Evolutionary conservation across 768 basidiomycete species (phyloP).

Genomic region (Phlebiopsis flavidoalba): DNA sequence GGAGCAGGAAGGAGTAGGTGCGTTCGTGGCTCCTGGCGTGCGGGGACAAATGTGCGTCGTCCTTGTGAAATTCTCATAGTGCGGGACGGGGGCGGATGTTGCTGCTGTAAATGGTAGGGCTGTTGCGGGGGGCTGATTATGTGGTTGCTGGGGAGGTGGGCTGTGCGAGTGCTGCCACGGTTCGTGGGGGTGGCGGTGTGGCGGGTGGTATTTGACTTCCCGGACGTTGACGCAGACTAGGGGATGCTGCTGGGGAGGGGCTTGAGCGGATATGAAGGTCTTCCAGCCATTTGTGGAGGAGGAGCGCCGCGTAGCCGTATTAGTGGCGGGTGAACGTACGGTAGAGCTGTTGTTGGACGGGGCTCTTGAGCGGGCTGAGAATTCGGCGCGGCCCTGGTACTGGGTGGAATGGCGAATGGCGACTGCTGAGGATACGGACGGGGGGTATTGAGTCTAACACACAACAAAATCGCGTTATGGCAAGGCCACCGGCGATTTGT

Average conservation of each 20-base stretch:
- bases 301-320: constrained; percentile 23
- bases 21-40: constrained; percentile 36
- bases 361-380: constrained; percentile 37
- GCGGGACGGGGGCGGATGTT: constrained; percentile 11
- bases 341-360: constrained; percentile 32
- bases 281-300: constrained; percentile 11
- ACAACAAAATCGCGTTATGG: constrained; percentile 14
- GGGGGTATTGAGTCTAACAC: constrained; percentile 30
- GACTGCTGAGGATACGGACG: constrained; percentile 42
- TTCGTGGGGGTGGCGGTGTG: neutral
- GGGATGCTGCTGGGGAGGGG: constrained; percentile 10
- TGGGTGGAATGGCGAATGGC: constrained; percentile 28
- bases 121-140: constrained; percentile 16
- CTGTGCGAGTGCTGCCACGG: neutral
- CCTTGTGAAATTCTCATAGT: constrained; percentile 26
- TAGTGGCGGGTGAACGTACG: constrained; percentile 27
- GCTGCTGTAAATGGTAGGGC: constrained; percentile 12
- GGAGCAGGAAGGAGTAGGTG: constrained; percentile 30
- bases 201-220: neutral
- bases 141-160: constrained; percentile 19
- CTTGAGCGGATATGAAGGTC: constrained; percentile 7
- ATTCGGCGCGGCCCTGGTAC: constrained; percentile 30
- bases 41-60: constrained; percentile 38
- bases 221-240: constrained; percentile 2
- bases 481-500: neutral